Evolutionary conservation across 768 basidiomycete species (phyloP).

Genomic region (Hydnomerulius pinastri): DNA sequence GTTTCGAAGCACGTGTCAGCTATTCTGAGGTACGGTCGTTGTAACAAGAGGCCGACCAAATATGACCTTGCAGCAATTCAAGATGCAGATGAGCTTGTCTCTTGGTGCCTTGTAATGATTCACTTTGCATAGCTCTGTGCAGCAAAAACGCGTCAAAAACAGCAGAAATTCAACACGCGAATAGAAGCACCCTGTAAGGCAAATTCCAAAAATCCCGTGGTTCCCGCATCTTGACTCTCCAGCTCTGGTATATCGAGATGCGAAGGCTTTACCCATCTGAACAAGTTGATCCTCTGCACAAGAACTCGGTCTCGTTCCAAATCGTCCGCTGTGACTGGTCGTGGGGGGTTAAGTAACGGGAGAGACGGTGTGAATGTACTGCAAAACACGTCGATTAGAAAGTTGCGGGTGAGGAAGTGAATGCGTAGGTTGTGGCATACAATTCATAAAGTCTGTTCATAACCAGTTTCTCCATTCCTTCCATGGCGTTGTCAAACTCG

Average conservation of each 20-base stretch:
- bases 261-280: slow-evolving; percentile 85
- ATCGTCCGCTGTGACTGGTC: slow-evolving; percentile 89
- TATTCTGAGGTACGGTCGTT: slow-evolving; percentile 4
- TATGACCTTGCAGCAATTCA: slow-evolving; percentile 99
- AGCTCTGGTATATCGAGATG: slow-evolving; percentile 90
- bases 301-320: slow-evolving; percentile 94
- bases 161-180: background rate
- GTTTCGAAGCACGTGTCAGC: background rate
- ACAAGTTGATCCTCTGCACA: slow-evolving; percentile 85
- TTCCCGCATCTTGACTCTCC: slow-evolving; percentile 49
- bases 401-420: background rate
- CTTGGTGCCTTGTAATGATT: slow-evolving; percentile 99
- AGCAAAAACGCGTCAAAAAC: slow-evolving; percentile 2
- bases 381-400: slow-evolving; percentile 14
- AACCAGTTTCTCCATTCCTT: slow-evolving; percentile 99
- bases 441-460: slow-evolving; percentile 98
- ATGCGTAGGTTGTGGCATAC: slow-evolving; percentile 49
- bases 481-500: slow-evolving; percentile 96
- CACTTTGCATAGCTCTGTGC: slow-evolving; percentile 86
- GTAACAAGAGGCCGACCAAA: slow-evolving; percentile 66
- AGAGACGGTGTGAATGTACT: slow-evolving; percentile 95
- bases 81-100: slow-evolving; percentile 95
- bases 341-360: slow-evolving; percentile 60
- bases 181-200: slow-evolving; percentile 73
- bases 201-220: slow-evolving; percentile 81